Conservation (phyloP, 108 stramenopile species). For the Mediolabrus comicus region DNA sequence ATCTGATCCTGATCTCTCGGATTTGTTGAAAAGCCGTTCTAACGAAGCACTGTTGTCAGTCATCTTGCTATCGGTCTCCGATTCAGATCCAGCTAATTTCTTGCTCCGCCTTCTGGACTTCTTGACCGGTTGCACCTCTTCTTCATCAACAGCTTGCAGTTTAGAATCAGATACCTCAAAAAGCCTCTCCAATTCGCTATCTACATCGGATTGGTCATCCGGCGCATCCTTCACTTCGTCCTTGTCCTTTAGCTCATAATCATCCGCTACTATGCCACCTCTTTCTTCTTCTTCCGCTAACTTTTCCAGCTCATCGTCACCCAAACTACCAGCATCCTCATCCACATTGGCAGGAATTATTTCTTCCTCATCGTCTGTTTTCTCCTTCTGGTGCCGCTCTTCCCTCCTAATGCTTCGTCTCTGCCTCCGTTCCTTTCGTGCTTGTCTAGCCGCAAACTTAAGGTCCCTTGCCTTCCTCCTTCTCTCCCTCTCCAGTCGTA, state of each 20-base stretch:
- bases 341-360: not conserved
- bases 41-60: no score
- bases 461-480: not conserved
- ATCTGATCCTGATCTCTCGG: no score
- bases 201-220: not conserved
- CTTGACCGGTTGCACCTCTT: not conserved
- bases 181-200: not conserved
- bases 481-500: not conserved
- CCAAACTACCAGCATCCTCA: not conserved
- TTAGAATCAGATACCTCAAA: not conserved
- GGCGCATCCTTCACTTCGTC: not conserved
- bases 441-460: not conserved
- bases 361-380: not conserved
- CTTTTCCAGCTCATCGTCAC: not conserved
- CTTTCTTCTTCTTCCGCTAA: not conserved
- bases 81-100: no score
- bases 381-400: not conserved
- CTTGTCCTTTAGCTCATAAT: not conserved
- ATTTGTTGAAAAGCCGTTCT: no score
- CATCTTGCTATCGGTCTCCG: not conserved
- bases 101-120: not conserved
- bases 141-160: not conserved
- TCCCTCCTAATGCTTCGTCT: not conserved
- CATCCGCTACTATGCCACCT: no score
- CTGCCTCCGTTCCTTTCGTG: not conserved